A percentile compares a stretch with the other conserved stretches of the same genome.
Evolutionary conservation across 2,329 filamentous ascomycete species (phyloP).

Genomic region (Fusarium sp.): DNA sequence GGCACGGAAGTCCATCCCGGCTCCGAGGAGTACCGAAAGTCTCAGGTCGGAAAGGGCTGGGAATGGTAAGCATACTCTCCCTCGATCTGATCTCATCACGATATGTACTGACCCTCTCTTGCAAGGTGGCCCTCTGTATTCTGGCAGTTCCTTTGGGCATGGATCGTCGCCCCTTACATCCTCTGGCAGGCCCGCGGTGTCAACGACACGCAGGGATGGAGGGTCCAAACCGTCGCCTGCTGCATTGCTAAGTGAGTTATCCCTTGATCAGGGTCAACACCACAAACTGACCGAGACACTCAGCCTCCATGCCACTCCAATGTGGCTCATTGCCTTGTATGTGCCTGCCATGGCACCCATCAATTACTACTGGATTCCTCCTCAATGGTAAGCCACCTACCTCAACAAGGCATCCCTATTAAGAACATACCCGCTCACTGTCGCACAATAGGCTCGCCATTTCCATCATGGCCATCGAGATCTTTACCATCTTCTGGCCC

Average conservation of each 20-base stretch:
- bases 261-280: neutral
- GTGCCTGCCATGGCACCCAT: constrained; percentile 60
- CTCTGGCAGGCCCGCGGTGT: constrained; percentile 70
- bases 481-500: constrained; percentile 71
- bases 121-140: constrained; percentile 67
- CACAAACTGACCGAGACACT: constrained; percentile 10
- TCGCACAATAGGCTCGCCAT: constrained; percentile 59
- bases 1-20: constrained; percentile 67
- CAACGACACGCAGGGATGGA: constrained; percentile 73
- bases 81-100: neutral
- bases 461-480: constrained; percentile 70
- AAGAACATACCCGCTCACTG: neutral
- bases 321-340: constrained; percentile 71
- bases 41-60: constrained; percentile 62
- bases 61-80: constrained; percentile 64
- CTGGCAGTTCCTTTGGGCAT: constrained; percentile 73
- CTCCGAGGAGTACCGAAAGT: constrained; percentile 60
- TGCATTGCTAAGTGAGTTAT: constrained; percentile 55
- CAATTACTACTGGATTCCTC: constrained; percentile 66
- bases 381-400: constrained; percentile 63
- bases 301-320: constrained; percentile 70
- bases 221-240: constrained; percentile 67
- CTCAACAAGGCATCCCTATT: neutral
- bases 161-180: constrained; percentile 68
- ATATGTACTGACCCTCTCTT: neutral